Evolutionary conservation across 352 stramenopile species (phyloP).

Genomic region (Phytopythium kandeliae): DNA sequence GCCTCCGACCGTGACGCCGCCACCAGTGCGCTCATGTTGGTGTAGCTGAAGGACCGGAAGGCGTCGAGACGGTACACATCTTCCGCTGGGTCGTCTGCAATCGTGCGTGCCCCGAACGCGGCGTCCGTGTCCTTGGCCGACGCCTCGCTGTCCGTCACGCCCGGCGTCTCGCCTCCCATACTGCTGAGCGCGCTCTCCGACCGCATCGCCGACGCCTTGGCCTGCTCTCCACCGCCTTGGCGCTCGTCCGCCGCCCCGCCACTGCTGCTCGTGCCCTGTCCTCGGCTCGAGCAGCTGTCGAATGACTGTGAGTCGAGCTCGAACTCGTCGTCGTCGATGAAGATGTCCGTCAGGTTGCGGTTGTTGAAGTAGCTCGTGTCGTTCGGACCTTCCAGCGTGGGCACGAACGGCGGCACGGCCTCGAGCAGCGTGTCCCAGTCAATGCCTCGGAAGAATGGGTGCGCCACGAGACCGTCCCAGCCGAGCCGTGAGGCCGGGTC

Average conservation of each 20-base stretch:
- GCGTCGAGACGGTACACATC: constrained; percentile 19
- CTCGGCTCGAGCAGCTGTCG: constrained; percentile 13
- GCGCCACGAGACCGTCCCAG: constrained; percentile 56
- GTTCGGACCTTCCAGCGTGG: constrained; percentile 76
- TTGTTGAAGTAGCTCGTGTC: constrained; percentile 92
- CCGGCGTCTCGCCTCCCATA: not conserved
- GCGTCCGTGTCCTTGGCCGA: not conserved
- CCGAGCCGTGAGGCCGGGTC: constrained; percentile 57
- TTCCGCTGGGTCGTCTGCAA: not conserved
- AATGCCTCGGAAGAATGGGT: constrained; percentile 74
- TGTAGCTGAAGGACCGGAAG: constrained; percentile 82
- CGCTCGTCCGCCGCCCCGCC: not conserved
- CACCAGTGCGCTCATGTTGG: constrained; percentile 81
- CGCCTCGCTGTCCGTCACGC: constrained; percentile 1
- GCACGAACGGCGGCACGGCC: constrained; percentile 79
- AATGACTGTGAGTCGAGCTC: constrained; percentile 39
- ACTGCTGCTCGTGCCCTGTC: not conserved
- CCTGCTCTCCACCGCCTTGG: constrained; percentile 3
- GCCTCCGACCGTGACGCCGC: constrained; percentile 72
- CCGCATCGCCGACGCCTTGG: not conserved
- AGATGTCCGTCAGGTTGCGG: constrained; percentile 78
- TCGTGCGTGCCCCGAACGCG: not conserved
- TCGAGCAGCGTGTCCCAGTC: constrained; percentile 82
- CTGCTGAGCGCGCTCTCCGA: not conserved
- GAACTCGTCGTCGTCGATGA: constrained; percentile 81